These are phyloP conservation scores for Geotrichum macrosporum DNA, from an alignment of 1,139 yeast species.

Conservation along the genomic window DNA sequence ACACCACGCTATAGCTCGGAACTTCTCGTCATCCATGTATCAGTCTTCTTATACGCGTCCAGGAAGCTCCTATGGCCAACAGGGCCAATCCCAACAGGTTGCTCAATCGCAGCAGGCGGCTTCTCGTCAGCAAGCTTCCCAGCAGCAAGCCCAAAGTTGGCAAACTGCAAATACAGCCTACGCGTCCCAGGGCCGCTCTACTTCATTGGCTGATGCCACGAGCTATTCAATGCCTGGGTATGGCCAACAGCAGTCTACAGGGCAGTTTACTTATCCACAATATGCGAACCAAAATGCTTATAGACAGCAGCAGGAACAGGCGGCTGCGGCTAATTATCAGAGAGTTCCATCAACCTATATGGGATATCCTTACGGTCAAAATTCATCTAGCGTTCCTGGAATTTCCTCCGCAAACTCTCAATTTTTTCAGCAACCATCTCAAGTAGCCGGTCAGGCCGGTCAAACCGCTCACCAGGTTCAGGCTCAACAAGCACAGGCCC, in stretches of 20 bases:
- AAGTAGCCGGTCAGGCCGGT: neutral
- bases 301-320: neutral
- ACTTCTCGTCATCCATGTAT: conserved; percentile 3
- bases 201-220: neutral
- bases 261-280: conserved; percentile 4
- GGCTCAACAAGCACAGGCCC: conserved; percentile 1
- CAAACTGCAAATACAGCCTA: neutral
- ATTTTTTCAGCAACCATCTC: conserved; percentile 3
- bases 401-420: neutral
- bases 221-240: neutral
- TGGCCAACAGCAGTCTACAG: neutral
- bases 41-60: conserved; percentile 1
- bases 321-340: too few species aligned
- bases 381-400: neutral
- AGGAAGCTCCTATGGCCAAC: neutral
- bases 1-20: too few species aligned
- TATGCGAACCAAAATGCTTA: conserved; percentile 7
- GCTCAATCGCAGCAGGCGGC: conserved; percentile 1
- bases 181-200: neutral
- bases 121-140: neutral
- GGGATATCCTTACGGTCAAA: conserved; percentile 1
- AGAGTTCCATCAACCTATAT: neutral
- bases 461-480: neutral
- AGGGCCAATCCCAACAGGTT: neutral
- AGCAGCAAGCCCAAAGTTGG: neutral